phyloP scores from a whole-genome alignment of 1,139 yeast genomes.

The Diutina sp. region DNA sequence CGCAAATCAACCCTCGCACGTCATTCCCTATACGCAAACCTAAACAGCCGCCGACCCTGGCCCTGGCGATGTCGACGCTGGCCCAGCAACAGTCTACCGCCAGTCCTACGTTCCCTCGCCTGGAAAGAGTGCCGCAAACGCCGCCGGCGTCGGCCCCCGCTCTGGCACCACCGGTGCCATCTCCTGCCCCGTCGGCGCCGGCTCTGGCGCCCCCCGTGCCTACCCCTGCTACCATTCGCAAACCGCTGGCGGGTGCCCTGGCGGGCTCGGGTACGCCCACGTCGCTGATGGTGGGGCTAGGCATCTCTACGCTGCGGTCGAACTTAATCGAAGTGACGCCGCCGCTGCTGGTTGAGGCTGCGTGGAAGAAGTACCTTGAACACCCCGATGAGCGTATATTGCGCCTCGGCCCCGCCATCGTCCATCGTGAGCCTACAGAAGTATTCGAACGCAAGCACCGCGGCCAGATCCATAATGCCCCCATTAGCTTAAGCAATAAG shows the following conservation, averaged over 20 bases:
- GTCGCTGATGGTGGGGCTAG: neutral
- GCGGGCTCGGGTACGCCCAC: neutral
- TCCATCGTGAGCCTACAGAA: slow-evolving; percentile 26
- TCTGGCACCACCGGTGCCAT: neutral
- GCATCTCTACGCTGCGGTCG: neutral
- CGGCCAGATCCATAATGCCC: slow-evolving; percentile 50
- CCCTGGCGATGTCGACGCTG: neutral
- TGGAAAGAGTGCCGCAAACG: neutral
- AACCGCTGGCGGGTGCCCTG: neutral
- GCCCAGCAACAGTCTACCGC: neutral
- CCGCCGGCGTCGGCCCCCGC: neutral
- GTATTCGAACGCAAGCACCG: slow-evolving; percentile 41
- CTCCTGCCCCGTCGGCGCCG: neutral
- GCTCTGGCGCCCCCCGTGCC: neutral
- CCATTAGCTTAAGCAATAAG: slow-evolving; percentile 28
- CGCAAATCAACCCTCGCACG: slow-evolving; percentile 26
- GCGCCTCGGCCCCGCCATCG: slow-evolving; percentile 44
- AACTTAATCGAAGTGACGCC: slow-evolving; percentile 25
- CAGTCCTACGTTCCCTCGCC: neutral
- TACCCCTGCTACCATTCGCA: neutral
- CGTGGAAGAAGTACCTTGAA: slow-evolving; percentile 50
- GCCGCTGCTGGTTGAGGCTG: slow-evolving; percentile 46
- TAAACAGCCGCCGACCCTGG: neutral
- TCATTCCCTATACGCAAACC: neutral
- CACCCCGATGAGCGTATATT: slow-evolving; percentile 62